Conservation (phyloP, 441 rosid genomes). For the Arabidopsis lyrata region DNA sequence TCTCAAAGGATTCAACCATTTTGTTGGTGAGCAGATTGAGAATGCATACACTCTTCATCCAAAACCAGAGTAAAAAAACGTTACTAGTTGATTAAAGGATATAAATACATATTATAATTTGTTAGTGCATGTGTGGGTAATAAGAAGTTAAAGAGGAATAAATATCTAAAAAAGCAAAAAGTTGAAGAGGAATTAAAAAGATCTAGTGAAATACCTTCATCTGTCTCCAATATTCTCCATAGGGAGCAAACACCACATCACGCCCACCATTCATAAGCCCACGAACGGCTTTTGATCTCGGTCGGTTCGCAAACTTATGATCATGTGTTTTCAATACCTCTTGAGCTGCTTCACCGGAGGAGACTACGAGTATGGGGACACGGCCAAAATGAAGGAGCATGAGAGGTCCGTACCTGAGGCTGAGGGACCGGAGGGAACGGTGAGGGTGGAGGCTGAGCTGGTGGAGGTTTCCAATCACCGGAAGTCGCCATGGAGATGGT, state of each 20-base stretch:
- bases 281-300: constrained; percentile 32
- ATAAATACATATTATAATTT: not conserved
- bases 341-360: constrained; percentile 49
- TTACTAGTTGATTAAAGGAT: not conserved
- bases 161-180: not conserved
- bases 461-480: constrained; percentile 61
- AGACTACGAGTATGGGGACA: constrained; percentile 47
- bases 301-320: constrained; percentile 47
- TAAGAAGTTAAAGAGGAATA: not conserved
- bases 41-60: constrained; percentile 45
- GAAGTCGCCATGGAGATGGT: constrained; percentile 55
- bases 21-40: constrained; percentile 52
- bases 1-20: constrained; percentile 50
- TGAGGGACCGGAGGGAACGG: constrained; percentile 48
- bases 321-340: constrained; percentile 58
- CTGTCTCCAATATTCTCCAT: constrained; percentile 65
- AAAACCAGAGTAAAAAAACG: not conserved
- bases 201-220: constrained; percentile 34
- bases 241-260: constrained; percentile 50
- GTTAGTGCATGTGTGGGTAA: not conserved
- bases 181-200: not conserved
- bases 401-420: constrained; percentile 53
- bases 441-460: constrained; percentile 52
- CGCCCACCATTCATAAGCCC: constrained; percentile 47
- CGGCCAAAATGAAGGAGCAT: constrained; percentile 53